These are phyloP conservation scores for Chenopodium berlandieri DNA, from an alignment of 148 eudicot genomes.

Conservation along the genomic window DNA sequence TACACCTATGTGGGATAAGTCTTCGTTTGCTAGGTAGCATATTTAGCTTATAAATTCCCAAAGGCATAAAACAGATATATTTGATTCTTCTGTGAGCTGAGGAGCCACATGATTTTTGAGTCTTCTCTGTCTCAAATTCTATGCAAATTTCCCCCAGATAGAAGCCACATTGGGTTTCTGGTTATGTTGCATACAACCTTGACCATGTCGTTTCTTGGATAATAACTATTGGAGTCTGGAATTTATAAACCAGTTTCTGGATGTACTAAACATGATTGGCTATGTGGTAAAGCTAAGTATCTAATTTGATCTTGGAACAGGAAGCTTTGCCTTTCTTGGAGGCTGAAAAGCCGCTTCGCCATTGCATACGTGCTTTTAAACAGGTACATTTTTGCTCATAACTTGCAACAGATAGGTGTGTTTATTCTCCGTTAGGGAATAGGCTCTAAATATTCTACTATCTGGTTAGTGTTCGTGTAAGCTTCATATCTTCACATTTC, in stretches of 20 bases:
- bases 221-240: neutral
- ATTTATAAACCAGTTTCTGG: neutral
- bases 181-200: neutral
- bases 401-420: neutral
- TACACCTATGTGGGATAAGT: neutral
- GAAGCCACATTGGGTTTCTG: neutral
- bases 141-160: neutral
- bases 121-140: no score
- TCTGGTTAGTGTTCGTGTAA: neutral
- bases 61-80: no score
- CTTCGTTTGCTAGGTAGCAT: neutral
- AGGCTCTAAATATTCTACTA: neutral
- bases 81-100: no score
- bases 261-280: neutral
- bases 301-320: slow-evolving; percentile 28
- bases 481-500: neutral
- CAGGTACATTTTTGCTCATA: slow-evolving; percentile 43
- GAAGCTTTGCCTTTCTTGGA: slow-evolving; percentile 33
- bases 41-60: no score
- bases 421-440: neutral
- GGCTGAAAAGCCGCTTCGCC: slow-evolving; percentile 51
- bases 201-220: neutral
- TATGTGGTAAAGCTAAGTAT: slow-evolving; percentile 10
- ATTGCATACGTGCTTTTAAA: slow-evolving; percentile 62
- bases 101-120: no score